phyloP scores from a whole-genome alignment of 441 rosid genomes.

The Isatis lusitanica region DNA sequence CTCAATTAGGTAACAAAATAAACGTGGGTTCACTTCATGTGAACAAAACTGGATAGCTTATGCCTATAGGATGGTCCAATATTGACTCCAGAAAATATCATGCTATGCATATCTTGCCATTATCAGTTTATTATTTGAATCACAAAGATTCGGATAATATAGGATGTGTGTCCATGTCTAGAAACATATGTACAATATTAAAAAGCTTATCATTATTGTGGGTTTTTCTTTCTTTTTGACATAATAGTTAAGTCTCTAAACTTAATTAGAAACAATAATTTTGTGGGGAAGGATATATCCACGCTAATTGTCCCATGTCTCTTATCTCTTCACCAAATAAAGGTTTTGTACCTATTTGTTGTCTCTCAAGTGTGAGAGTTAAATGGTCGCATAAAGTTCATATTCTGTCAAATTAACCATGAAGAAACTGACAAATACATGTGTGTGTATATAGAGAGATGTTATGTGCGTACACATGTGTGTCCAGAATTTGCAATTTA shows the following conservation, averaged over 20 bases:
- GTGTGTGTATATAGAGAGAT: not conserved
- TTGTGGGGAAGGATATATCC: not conserved
- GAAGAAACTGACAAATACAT: slow-evolving; percentile 10
- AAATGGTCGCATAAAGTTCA: not conserved
- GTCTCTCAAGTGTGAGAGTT: slow-evolving; percentile 9
- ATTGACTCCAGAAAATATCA: slow-evolving; percentile 21
- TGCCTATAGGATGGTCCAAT: slow-evolving; percentile 7
- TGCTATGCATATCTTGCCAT: not conserved
- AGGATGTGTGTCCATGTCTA: slow-evolving; percentile 11
- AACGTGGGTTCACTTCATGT: slow-evolving; percentile 29
- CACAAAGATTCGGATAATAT: slow-evolving; percentile 18
- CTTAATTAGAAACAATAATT: not conserved
- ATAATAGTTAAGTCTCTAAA: not conserved
- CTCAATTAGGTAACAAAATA: slow-evolving; percentile 26
- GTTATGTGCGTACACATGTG: not conserved
- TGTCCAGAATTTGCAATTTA: slow-evolving; percentile 6
- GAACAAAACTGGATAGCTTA: slow-evolving; percentile 12
- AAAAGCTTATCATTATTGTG: not conserved
- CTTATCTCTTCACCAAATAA: not conserved
- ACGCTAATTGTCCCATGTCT: slow-evolving; percentile 13
- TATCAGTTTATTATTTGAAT: not conserved
- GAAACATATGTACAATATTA: not conserved
- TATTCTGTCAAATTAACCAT: slow-evolving; percentile 3
- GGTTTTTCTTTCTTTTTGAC: not conserved
- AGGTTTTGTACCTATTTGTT: not conserved